These are phyloP conservation scores for Phytophthora tentaculata DNA, from an alignment of 352 stramenopile genomes.

Conservation along the genomic window DNA sequence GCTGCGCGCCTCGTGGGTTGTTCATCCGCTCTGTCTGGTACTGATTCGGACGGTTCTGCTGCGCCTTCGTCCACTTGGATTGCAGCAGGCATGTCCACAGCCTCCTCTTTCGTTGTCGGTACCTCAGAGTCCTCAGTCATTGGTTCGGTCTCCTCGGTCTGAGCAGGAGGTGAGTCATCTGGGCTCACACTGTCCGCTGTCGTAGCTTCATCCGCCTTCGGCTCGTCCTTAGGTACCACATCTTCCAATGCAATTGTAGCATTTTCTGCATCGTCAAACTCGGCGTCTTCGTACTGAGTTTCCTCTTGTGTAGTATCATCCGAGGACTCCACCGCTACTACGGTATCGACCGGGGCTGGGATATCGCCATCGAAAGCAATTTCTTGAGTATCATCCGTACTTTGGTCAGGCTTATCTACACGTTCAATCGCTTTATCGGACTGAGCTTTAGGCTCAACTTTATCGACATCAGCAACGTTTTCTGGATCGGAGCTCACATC, in stretches of 20 bases:
- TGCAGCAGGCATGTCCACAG: not conserved
- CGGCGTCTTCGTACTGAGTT: slow-evolving; percentile 19
- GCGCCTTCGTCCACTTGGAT: not conserved
- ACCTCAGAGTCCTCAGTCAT: not conserved
- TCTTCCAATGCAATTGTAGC: slow-evolving; percentile 2
- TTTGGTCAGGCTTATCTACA: slow-evolving; percentile 1
- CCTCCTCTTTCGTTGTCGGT: slow-evolving; percentile 2
- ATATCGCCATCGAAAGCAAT: slow-evolving; percentile 6
- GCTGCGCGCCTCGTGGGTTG: not conserved
- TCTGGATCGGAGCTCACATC: not conserved
- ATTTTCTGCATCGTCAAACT: slow-evolving; percentile 28
- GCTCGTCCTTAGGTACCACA: not conserved
- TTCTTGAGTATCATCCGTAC: slow-evolving; percentile 6
- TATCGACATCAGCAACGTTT: not conserved
- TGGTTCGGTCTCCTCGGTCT: slow-evolving; percentile 4
- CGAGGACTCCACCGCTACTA: not conserved
- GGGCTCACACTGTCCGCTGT: not conserved
- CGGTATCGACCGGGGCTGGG: not conserved
- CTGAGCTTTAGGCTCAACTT: not conserved
- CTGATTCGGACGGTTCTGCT: not conserved
- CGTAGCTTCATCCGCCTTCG: not conserved
- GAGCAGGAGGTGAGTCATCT: not conserved
- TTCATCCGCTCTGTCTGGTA: not conserved
- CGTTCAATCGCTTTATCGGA: not conserved
- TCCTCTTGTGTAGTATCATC: slow-evolving; percentile 17